A percentile compares a stretch with the other conserved stretches of the same genome.
These are phyloP conservation scores for Porogramme epimiltina DNA, from an alignment of 1,284 basidiomycete species.

Conservation along the genomic window DNA sequence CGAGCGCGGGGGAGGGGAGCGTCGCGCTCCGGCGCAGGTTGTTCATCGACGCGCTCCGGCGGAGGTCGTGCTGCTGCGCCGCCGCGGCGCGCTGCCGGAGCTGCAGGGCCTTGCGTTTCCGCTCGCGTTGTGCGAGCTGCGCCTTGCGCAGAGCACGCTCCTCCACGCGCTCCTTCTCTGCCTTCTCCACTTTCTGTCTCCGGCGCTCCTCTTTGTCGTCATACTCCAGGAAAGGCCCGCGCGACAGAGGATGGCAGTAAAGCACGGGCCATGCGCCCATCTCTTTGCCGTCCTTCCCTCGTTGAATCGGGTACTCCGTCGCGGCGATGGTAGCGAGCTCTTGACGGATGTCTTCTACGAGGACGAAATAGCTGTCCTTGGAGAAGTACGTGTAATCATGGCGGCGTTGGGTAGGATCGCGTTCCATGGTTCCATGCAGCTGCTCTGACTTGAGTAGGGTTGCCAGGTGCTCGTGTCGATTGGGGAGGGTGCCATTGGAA, in stretches of 20 bases:
- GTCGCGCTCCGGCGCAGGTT: constrained; percentile 63
- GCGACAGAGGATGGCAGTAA: constrained; percentile 68
- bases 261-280: constrained; percentile 69
- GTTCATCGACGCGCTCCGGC: constrained; percentile 78
- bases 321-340: constrained; percentile 74
- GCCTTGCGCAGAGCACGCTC: constrained; percentile 42
- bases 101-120: constrained; percentile 29
- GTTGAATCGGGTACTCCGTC: constrained; percentile 62
- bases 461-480: constrained; percentile 43
- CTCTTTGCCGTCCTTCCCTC: constrained; percentile 50
- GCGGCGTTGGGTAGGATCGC: constrained; percentile 86
- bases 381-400: constrained; percentile 91
- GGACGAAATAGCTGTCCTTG: constrained; percentile 76
- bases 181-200: constrained; percentile 57
- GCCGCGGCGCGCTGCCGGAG: constrained; percentile 30
- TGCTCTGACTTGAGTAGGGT: constrained; percentile 86
- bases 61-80: constrained; percentile 53
- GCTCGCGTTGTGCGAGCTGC: constrained; percentile 37
- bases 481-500: constrained; percentile 23
- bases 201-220: constrained; percentile 71
- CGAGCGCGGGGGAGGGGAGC: constrained; percentile 28
- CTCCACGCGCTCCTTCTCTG: constrained; percentile 51
- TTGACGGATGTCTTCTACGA: constrained; percentile 89
- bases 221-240: constrained; percentile 73
- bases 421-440: constrained; percentile 87